Evolutionary conservation across 2,329 filamentous ascomycete species (phyloP).

Genomic region (Paramyrothecium sp.): DNA sequence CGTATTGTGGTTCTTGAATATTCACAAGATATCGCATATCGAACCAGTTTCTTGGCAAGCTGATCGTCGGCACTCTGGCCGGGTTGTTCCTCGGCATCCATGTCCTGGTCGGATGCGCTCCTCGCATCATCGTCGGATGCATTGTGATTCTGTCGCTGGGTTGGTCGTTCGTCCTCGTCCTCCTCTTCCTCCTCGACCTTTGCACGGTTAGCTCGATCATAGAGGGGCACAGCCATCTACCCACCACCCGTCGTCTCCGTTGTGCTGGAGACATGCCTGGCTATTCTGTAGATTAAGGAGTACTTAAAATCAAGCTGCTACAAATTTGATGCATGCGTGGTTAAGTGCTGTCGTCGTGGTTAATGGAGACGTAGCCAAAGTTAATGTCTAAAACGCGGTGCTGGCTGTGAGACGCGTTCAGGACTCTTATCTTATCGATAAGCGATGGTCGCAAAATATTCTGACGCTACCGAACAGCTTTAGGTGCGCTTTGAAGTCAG

Average conservation of each 20-base stretch:
- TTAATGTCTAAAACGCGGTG: not conserved
- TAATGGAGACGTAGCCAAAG: not conserved
- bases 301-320: not conserved
- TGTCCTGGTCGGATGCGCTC: conserved; percentile 36
- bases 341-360: too few relatives aligned
- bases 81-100: conserved; percentile 26
- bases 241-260: conserved; percentile 30
- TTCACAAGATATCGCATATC: conserved; percentile 66
- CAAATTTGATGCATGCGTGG: not conserved
- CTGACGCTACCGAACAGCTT: not conserved
- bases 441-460: conserved; percentile 21
- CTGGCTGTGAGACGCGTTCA: conserved; percentile 12
- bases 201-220: conserved; percentile 4
- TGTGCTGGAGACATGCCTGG: conserved; percentile 27
- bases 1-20: conserved; percentile 59
- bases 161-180: conserved; percentile 28
- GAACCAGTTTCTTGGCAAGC: conserved; percentile 65
- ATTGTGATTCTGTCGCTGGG: conserved; percentile 26
- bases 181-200: conserved; percentile 26
- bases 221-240: not conserved
- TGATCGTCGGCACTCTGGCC: conserved; percentile 45
- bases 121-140: conserved; percentile 28
- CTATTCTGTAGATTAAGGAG: not conserved
- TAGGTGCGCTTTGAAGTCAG: not conserved
- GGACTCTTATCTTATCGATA: conserved; percentile 21